Evolutionary conservation across 1,139 yeast species (phyloP).

Genomic region (Kodamaea arcana): DNA sequence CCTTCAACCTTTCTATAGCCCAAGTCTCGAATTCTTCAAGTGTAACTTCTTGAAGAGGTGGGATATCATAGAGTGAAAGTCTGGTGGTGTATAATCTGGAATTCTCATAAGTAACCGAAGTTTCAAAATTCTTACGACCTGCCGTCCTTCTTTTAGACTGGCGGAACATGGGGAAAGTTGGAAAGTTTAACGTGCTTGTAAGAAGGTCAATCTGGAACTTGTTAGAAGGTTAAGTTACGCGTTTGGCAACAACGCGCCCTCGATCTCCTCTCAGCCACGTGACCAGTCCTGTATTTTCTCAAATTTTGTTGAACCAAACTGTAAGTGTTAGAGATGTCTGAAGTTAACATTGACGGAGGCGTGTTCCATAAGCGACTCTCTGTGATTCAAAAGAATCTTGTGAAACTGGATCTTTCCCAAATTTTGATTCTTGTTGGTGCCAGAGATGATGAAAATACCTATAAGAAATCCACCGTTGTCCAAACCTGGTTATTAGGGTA

Average conservation of each 20-base stretch:
- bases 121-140: slow-evolving; percentile 67
- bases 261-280: neutral
- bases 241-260: neutral
- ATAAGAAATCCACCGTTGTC: slow-evolving; percentile 80
- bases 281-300: neutral
- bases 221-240: no score
- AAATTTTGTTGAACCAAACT: no score
- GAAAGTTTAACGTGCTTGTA: no score
- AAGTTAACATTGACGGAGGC: slow-evolving; percentile 37
- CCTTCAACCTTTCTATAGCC: slow-evolving; percentile 89
- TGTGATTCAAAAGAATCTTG: slow-evolving; percentile 36
- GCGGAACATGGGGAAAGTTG: slow-evolving; percentile 81
- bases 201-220: no score
- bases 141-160: slow-evolving; percentile 72
- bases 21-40: slow-evolving; percentile 88
- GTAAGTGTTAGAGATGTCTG: no score
- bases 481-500: slow-evolving; percentile 94
- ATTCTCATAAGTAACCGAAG: slow-evolving; percentile 17
- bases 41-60: slow-evolving; percentile 83
- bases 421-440: slow-evolving; percentile 75
- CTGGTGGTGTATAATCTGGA: slow-evolving; percentile 23
- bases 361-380: slow-evolving; percentile 41
- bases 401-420: slow-evolving; percentile 39
- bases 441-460: slow-evolving; percentile 82
- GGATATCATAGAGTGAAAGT: slow-evolving; percentile 63